phyloP scores from a whole-genome alignment of 169 alveolate species.

The Eimeria acervulina region DNA sequence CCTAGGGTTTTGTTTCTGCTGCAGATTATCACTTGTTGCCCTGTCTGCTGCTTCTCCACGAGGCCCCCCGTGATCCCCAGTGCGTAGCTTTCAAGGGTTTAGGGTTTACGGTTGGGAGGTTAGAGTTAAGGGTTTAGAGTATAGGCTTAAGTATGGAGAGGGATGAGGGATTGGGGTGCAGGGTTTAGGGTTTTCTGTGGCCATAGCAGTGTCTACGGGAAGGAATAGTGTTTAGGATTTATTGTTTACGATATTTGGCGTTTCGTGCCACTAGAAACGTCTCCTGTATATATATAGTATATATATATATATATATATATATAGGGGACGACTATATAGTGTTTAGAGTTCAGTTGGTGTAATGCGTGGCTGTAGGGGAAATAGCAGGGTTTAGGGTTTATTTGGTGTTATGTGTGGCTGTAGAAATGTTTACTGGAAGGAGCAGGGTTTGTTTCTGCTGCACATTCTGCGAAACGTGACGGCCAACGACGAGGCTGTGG shows the following conservation, averaged over 20 bases:
- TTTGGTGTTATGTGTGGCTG: not conserved
- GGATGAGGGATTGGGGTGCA: no score
- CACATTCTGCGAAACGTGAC: conserved; percentile 49
- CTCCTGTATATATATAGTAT: no score
- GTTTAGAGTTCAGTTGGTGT: no score
- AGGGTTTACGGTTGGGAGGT: not conserved
- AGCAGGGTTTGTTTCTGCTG: conserved; percentile 47
- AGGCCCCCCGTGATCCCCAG: conserved; percentile 38
- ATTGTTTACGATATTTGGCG: no score
- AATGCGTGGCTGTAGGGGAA: no score
- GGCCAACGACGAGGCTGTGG: conserved; percentile 46
- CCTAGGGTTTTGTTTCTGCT: not conserved
- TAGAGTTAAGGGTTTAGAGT: not conserved
- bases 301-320: no score
- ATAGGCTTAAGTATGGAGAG: no score
- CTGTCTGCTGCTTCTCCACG: conserved; percentile 39
- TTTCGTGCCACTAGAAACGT: no score
- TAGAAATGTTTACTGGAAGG: conserved; percentile 16
- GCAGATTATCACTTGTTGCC: conserved; percentile 48
- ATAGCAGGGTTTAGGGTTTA: not conserved
- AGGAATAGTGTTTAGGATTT: no score
- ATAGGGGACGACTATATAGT: no score
- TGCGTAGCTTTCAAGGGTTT: not conserved
- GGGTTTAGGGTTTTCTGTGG: no score
- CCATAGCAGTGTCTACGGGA: no score